These are phyloP conservation scores for Knufia petricola DNA, from an alignment of 2,329 filamentous ascomycete species.

Conservation along the genomic window DNA sequence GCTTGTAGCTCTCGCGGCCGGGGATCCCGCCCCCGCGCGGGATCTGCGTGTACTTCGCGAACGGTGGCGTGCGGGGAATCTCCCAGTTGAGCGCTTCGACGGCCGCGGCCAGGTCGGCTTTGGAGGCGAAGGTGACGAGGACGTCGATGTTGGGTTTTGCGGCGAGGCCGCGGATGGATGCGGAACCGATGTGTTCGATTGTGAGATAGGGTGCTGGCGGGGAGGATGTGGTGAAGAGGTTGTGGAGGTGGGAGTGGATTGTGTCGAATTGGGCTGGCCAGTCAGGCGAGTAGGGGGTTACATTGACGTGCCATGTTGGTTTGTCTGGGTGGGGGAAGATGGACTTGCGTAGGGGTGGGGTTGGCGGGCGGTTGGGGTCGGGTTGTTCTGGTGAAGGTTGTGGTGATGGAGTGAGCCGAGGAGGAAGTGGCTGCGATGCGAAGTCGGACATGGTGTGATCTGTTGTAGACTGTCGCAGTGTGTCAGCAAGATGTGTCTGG, in stretches of 20 bases:
- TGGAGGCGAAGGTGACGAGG: constrained; percentile 15
- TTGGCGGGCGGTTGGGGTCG: neutral
- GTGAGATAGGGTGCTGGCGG: constrained; percentile 10
- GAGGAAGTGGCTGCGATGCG: neutral
- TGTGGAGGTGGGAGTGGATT: constrained; percentile 14
- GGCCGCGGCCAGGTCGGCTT: constrained; percentile 10
- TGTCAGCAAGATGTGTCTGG: neutral
- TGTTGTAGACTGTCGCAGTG: no score
- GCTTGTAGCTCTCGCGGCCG: constrained; percentile 20
- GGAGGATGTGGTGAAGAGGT: constrained; percentile 10
- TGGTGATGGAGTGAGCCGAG: constrained; percentile 4
- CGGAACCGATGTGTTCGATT: constrained; percentile 23
- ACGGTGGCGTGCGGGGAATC: constrained; percentile 47
- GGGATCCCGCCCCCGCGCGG: constrained; percentile 20
- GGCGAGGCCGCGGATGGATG: constrained; percentile 15
- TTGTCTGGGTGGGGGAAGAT: constrained; percentile 3
- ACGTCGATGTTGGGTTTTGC: constrained; percentile 23
- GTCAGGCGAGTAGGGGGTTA: constrained; percentile 10
- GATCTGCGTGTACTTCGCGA: constrained; percentile 19
- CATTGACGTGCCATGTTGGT: constrained; percentile 10
- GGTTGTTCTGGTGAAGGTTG: neutral
- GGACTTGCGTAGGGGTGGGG: neutral
- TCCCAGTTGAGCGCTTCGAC: constrained; percentile 18
- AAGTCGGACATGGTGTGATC: constrained; percentile 3
- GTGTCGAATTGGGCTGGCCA: constrained; percentile 16